Base-by-base conservation (phyloP, 805 yeast species). In the Candida maesae region DNA sequence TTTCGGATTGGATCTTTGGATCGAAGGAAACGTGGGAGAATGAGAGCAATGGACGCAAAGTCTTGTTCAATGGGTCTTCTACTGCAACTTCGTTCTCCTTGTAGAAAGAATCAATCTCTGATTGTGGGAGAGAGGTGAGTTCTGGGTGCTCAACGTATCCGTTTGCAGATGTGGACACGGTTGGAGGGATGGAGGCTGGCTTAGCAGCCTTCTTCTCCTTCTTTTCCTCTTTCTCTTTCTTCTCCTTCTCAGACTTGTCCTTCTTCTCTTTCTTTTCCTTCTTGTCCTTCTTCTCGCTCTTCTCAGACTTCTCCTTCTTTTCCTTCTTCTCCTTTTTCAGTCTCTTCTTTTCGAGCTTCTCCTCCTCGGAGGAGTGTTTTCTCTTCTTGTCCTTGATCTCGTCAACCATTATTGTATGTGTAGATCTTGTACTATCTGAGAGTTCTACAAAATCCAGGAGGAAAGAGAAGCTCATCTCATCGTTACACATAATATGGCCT, bases 51-150 rank as follows among this genome's bases (percentile, higher is more conserved):
- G 98, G 98, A 47, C 80, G 73, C 38, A 84, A 59, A 15, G 70
- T 60, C n/a, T 65, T 53, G 27, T 68, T 60, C 12, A 45, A 35
- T 24, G 84, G 79, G 58, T 86, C 95, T 49, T 86, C 95, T 37
- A 90, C 75, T 13, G 83, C 73, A 36, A 89, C 90, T 51, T 84
- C 91, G 61, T 90, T 86, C 20, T 74, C 78, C 39, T 70, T 61
- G 49, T 81, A 70, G 59, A 84, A 93, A 7, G 67, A 63, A 35
- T 78, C 81, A 42, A 84, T 66, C 8, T 80, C 87, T 6, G 73
- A 57, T 49, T 74, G 75, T 6, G 82, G 67, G 31, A 70, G 58
- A 15, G 59, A 47, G 13, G 71, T 48, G 37, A 73, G 60, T 13
- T 65, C 65, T 13, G 61, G 53, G 12, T 68, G 65, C 53, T 74